Percentiles rank a stretch among this genome's conserved stretches.
phyloP scores from a whole-genome alignment of 768 basidiomycete genomes.

The Postia placenta region DNA sequence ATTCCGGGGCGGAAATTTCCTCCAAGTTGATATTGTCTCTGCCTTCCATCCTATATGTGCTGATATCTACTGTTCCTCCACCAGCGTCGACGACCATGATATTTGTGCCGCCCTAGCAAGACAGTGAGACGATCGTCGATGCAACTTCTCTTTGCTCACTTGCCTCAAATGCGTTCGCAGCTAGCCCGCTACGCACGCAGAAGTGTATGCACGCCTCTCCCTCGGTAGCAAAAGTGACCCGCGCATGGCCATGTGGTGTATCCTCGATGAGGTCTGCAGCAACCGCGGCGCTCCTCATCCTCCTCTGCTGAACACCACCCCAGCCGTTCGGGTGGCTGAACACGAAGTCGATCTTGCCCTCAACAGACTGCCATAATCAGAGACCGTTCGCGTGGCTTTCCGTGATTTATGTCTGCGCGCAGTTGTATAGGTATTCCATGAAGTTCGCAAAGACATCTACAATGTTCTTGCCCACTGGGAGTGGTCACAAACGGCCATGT shows the following conservation, averaged over 20 bases:
- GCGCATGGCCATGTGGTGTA: conserved; percentile 30
- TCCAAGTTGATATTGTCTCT: no score
- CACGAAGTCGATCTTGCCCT: conserved; percentile 40
- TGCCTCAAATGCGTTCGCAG: conserved; percentile 32
- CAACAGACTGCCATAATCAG: conserved; percentile 39
- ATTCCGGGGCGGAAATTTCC: not conserved
- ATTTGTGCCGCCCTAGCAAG: conserved; percentile 35
- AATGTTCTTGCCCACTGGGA: conserved; percentile 36
- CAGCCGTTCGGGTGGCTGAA: conserved; percentile 62
- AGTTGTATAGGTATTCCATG: conserved; percentile 37
- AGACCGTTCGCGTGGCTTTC: conserved; percentile 39
- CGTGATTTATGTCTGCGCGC: conserved; percentile 39
- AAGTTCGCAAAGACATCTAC: conserved; percentile 43
- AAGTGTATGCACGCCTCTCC: conserved; percentile 59
- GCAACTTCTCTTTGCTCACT: conserved; percentile 8
- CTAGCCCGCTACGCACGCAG: conserved; percentile 43
- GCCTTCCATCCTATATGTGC: conserved; percentile 44
- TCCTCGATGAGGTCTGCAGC: conserved; percentile 43
- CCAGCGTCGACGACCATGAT: conserved; percentile 54
- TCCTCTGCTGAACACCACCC: conserved; percentile 52
- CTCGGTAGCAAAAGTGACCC: conserved; percentile 50
- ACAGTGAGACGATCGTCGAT: not conserved
- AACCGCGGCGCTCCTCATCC: conserved; percentile 49
- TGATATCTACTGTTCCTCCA: conserved; percentile 56
- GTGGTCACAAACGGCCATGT: conserved; percentile 30